A percentile compares a stretch with the other conserved stretches of the same genome.
Conservation (phyloP, 306 rosid species). For the Morella rubra region DNA sequence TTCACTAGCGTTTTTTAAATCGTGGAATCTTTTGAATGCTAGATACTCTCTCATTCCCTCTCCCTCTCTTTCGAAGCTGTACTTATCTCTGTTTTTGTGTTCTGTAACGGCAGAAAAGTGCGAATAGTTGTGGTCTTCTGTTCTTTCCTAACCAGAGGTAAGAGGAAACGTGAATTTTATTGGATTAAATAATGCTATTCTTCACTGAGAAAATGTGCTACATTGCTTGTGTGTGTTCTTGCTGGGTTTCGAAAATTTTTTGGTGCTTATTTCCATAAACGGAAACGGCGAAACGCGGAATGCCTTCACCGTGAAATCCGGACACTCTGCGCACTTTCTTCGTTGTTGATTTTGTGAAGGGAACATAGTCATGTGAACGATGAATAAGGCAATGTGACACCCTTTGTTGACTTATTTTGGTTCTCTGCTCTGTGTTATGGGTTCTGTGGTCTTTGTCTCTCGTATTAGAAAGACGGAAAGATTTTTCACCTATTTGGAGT, state of each 20-base stretch:
- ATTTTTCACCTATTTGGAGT: conserved; percentile 16
- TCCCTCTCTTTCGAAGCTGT: conserved; percentile 14
- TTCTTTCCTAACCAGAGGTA: conserved; percentile 26
- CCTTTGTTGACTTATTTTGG: not conserved
- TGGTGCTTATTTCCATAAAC: not conserved
- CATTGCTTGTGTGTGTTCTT: conserved; percentile 24
- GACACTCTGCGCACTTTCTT: not conserved
- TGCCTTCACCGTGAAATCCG: not conserved
- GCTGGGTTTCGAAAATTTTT: conserved; percentile 15
- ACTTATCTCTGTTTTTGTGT: conserved; percentile 6
- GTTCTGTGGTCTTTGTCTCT: not conserved
- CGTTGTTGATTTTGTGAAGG: not conserved
- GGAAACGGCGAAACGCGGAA: conserved; percentile 13
- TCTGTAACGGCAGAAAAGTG: conserved; percentile 24
- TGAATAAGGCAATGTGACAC: not conserved
- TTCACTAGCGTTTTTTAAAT: conserved; percentile 20
- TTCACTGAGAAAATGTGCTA: conserved; percentile 21
- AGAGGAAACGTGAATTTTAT: conserved; percentile 11
- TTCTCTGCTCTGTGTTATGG: not conserved
- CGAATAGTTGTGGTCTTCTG: conserved; percentile 19
- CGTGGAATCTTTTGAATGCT: conserved; percentile 26
- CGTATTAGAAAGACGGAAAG: not conserved
- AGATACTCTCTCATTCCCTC: conserved; percentile 45
- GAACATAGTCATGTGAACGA: not conserved
- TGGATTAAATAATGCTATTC: conserved; percentile 13